Evolutionary conservation across 2,329 filamentous ascomycete species (phyloP), one percentile per base, ranked within the genome.

Genomic region (Epichloe amarillans): DNA sequence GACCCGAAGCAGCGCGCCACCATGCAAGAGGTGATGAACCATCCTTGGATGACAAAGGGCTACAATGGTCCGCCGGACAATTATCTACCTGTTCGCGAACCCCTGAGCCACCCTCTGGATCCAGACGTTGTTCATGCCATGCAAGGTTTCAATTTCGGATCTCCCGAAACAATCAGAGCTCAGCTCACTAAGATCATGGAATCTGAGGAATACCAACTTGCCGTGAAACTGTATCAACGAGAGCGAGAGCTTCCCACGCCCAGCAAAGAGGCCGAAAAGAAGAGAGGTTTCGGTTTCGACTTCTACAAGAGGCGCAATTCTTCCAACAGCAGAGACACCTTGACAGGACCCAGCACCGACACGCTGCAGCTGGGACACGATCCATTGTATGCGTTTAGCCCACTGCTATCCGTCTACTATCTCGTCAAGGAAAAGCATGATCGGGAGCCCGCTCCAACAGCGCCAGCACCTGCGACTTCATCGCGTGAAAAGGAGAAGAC

Each of bases 131-230:
- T 98, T 51, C 80, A 88, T 46, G 90, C 87, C 58, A 98, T 98
- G 93, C 94, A 89, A 23, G 93, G 93, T 2, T 98, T 98, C 66
- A 95, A 97, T 66, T 98, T 97, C 70, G 93, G 93, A 1, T 78
- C 88, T 0, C 78, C 88, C 1, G 89, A 96, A 49, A 79, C 80
- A 51, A 96, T 98, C 62, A 83, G 80, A 51, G 72, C 80, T 3
- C 88, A 96, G 63, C 76, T 98, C 42, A 86, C 82, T 10, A 86
- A 85, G 55, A 79, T 90, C n/a, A 79, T 98, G 53, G 86, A 94
- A 60, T 96, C 90, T 0, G 89, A 95, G 6, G 91, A 97, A 40
- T 98, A 98, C 59, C 88, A 95, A 60, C 81, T 83, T 52, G 89
- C 88, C 5, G 75, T 95, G n/a, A 79, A 82, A 50, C 69, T 83